These are phyloP conservation scores for Calonectria honghensis DNA, from an alignment of 2,329 filamentous ascomycete species.

Conservation along the genomic window DNA sequence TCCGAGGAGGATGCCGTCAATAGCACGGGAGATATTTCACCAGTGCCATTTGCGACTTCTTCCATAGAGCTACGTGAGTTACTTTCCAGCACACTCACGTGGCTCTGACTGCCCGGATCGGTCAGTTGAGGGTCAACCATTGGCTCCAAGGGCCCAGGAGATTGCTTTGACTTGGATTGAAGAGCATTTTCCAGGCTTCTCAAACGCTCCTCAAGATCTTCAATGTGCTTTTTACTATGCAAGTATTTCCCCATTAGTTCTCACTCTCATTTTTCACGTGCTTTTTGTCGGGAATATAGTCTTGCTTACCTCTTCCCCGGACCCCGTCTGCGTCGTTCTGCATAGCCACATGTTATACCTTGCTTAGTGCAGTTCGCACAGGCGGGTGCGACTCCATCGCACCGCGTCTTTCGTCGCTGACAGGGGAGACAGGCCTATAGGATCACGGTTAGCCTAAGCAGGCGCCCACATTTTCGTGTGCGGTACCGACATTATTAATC, in stretches of 20 bases:
- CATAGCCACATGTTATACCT: not conserved
- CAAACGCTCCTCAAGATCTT: constrained; percentile 10
- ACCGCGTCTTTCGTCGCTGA: constrained; percentile 12
- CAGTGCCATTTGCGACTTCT: not conserved
- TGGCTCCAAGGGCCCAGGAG: not conserved
- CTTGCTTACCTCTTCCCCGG: constrained; percentile 7
- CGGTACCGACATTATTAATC: constrained; percentile 9
- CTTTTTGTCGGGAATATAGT: too few species aligned
- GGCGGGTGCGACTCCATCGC: constrained; percentile 2
- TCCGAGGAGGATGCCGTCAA: not conserved
- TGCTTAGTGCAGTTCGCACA: constrained; percentile 12
- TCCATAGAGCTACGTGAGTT: not conserved
- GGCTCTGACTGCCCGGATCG: not conserved
- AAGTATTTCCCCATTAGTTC: not conserved
- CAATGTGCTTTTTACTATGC: constrained; percentile 4
- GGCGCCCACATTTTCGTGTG: not conserved
- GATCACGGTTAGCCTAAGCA: not conserved
- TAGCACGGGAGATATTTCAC: not conserved
- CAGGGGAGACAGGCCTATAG: constrained; percentile 11
- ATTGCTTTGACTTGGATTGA: not conserved
- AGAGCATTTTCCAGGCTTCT: not conserved
- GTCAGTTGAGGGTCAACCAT: not conserved
- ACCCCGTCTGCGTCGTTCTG: not conserved
- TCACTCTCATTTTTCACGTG: not conserved
- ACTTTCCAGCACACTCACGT: not conserved